phyloP scores from a whole-genome alignment of 2,329 filamentous ascomycete genomes.

The Xenoacremonium recifei region DNA sequence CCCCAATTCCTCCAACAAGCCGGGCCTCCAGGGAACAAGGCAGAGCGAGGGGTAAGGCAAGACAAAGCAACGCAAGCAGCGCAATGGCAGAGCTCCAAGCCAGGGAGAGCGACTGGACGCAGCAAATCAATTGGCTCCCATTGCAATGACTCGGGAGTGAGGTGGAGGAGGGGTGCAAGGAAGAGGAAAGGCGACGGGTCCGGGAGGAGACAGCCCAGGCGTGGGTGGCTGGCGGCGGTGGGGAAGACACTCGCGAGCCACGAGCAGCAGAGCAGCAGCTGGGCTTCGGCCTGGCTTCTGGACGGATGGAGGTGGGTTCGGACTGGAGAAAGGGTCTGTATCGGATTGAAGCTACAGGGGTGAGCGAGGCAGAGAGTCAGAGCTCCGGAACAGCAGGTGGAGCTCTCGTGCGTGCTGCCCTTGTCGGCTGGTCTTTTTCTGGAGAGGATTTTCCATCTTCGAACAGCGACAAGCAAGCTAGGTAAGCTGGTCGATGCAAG shows the following conservation, averaged over 20 bases:
- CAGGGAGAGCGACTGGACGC: slow-evolving; percentile 10
- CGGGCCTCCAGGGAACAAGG: slow-evolving; percentile 9
- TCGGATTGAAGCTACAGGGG: not conserved
- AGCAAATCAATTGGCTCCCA: slow-evolving; percentile 30
- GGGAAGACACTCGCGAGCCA: slow-evolving; percentile 14
- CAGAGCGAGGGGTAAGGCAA: slow-evolving; percentile 9
- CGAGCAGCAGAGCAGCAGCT: not conserved
- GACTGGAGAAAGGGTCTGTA: not conserved
- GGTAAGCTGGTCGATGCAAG: no score
- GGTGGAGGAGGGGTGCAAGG: slow-evolving; percentile 19
- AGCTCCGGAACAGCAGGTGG: not conserved
- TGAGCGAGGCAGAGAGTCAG: no score
- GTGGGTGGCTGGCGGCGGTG: slow-evolving; percentile 12
- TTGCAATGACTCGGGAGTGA: slow-evolving; percentile 30
- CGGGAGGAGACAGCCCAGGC: not conserved
- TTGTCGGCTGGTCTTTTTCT: not conserved
- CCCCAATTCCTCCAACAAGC: no score
- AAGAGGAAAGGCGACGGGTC: no score
- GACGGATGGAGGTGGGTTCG: not conserved
- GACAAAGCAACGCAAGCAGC: slow-evolving; percentile 21
- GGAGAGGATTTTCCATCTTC: no score
- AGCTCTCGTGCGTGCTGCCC: no score
- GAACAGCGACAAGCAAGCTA: no score
- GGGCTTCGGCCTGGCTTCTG: slow-evolving; percentile 1
- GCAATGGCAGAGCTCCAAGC: slow-evolving; percentile 26